Conservation (phyloP, 441 rosid species). For the Populus hybrid region DNA sequence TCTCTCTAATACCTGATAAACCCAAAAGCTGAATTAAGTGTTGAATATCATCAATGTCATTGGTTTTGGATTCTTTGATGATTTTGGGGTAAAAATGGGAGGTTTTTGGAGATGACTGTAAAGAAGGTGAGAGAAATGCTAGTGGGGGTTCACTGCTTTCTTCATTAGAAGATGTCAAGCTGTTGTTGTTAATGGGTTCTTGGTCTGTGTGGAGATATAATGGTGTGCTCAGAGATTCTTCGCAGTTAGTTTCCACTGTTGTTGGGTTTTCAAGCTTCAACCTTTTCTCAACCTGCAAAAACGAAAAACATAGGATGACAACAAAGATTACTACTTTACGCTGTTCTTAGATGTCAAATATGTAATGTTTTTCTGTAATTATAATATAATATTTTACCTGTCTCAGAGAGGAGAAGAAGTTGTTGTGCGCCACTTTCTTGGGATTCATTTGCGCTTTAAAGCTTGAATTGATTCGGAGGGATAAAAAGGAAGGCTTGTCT, state of each 20-base stretch:
- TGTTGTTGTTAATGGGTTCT: neutral
- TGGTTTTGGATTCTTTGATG: neutral
- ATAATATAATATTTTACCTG: constrained; percentile 17
- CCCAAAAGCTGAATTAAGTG: constrained; percentile 35
- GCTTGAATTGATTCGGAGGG: neutral
- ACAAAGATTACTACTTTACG: neutral
- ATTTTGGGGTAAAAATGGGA: neutral
- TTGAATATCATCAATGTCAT: constrained; percentile 28
- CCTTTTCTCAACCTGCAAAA: constrained; percentile 47
- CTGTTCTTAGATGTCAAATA: neutral
- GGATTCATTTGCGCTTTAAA: neutral
- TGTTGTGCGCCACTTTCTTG: constrained; percentile 32
- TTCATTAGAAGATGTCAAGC: neutral
- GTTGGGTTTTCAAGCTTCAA: constrained; percentile 36
- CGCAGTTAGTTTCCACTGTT: constrained; percentile 5
- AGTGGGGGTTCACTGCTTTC: constrained; percentile 42
- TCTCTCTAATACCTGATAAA: constrained; percentile 15
- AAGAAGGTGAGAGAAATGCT: constrained; percentile 35
- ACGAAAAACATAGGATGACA: neutral
- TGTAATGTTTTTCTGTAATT: neutral
- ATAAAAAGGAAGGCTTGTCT: neutral
- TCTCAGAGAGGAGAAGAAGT: constrained; percentile 45
- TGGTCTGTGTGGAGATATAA: constrained; percentile 29
- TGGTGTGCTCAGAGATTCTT: constrained; percentile 33
- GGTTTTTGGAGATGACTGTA: constrained; percentile 9